Evolutionary conservation across 176 grass and related monocot species (phyloP), one percentile per base, ranked within the genome.

Genomic region (Oryza punctata): DNA sequence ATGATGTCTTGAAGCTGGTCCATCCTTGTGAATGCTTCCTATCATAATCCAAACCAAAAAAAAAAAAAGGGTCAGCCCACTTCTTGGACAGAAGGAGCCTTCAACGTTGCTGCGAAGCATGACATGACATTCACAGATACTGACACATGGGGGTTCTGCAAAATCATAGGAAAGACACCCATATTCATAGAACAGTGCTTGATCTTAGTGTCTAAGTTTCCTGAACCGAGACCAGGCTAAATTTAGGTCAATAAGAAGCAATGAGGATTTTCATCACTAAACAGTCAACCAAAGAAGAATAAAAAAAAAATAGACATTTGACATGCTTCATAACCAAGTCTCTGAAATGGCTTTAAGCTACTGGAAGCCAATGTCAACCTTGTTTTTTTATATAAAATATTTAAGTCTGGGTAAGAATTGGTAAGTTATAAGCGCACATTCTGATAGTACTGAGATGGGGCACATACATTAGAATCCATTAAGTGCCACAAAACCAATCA

Each of bases 21-120:
- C 27, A 32, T 11, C 32, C 10, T 1, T 7, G 43, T 40, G 24
- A 29, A 71, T 18, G 3, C 24, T 63, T 82, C 3, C 33, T 59
- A 45, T n/a, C 63, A 28, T 0, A 27, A 14, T 84, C 35, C 0
- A 79, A 84, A 38, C 37, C 32, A n/a, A n/a, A n/a, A n/a, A n/a
- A n/a, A 67, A 18, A 67, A 45, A 4, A 69, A 83, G 21, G 18
- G 12, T 24, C 26, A 7, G 29, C 27, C 3, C 24, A 61, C 73
- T 80, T 43, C 63, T 69, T 75, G n/a, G 28, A 76, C 70, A 63
- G 21, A 14, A 89, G 33, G 18, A 85, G 61, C 52, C 27, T 85
- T 80, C 60, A 50, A 67, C 40, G 21, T 33, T 28, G n/a, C 11
- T 24, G 47, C 47, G 32, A 84, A 43, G 32, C 70, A 37, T 66